A percentile compares a stretch with the other conserved stretches of the same genome.
Evolutionary conservation across 305 asterid genomes (phyloP).

Genomic region (Withania somnifera): DNA sequence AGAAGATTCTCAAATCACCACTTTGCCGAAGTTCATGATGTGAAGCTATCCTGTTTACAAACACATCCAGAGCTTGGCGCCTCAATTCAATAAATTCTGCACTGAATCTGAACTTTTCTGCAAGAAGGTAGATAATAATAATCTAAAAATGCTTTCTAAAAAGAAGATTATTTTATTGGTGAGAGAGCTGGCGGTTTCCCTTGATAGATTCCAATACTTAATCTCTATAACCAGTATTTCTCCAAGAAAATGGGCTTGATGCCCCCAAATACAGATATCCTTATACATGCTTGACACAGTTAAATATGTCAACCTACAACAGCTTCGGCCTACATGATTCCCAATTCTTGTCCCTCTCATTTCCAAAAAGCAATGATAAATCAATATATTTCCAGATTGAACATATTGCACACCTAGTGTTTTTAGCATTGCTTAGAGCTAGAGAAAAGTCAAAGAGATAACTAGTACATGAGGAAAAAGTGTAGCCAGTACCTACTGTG

Average conservation of each 20-base stretch:
- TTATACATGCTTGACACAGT: background rate
- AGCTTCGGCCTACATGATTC: background rate
- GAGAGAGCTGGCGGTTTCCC: background rate
- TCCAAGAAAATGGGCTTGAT: background rate
- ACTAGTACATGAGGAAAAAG: background rate
- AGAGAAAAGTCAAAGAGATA: background rate
- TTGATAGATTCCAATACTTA: background rate
- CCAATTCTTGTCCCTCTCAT: background rate
- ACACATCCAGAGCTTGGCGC: constrained; percentile 81
- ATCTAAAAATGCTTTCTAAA: background rate
- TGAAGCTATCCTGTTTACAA: constrained; percentile 76
- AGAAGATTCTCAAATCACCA: constrained; percentile 50
- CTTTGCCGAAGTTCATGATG: constrained; percentile 78
- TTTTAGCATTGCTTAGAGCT: background rate
- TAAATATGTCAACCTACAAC: background rate
- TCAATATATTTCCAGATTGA: background rate
- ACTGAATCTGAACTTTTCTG: constrained; percentile 94
- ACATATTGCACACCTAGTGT: background rate
- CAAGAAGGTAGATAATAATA: background rate
- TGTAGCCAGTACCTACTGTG: constrained; percentile 74
- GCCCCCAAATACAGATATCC: background rate
- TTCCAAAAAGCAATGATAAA: background rate
- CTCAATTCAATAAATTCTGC: constrained; percentile 99
- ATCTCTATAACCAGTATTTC: background rate
- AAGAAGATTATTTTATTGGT: background rate